These are phyloP conservation scores for Isatis tinctoria DNA, from an alignment of 345 rosid genomes.

Conservation along the genomic window DNA sequence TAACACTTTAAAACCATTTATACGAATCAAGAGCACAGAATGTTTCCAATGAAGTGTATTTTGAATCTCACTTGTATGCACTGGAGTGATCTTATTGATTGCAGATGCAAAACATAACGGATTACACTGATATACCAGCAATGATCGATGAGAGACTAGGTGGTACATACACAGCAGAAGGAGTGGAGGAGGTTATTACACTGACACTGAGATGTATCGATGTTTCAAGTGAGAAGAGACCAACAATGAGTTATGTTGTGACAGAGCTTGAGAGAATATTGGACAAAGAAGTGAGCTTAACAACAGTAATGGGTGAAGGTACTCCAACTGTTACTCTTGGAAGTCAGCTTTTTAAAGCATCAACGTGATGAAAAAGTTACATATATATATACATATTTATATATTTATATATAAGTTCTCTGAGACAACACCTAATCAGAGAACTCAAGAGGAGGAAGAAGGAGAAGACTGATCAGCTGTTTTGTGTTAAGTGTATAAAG, in stretches of 20 bases:
- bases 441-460: conserved; percentile 21
- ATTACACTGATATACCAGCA: conserved; percentile 42
- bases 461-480: conserved; percentile 52
- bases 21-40: background rate
- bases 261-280: conserved; percentile 71
- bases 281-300: conserved; percentile 78
- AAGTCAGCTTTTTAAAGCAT: conserved; percentile 71
- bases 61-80: conserved; percentile 13
- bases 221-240: conserved; percentile 77
- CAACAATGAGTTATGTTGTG: conserved; percentile 64
- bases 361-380: conserved; percentile 35
- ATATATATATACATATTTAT: conserved; percentile 16
- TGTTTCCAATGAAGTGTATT: background rate
- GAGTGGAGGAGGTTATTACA: conserved; percentile 68
- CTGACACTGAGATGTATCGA: conserved; percentile 56
- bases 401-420: conserved; percentile 14
- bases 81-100: background rate
- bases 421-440: conserved; percentile 19
- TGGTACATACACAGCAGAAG: conserved; percentile 69
- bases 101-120: conserved; percentile 60
- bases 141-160: conserved; percentile 69
- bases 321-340: conserved; percentile 78
- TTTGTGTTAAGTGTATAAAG: conserved; percentile 71
- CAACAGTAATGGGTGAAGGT: conserved; percentile 82
- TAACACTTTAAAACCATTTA: background rate